Percentiles rank a stretch among this genome's conserved stretches.
These are phyloP conservation scores for Vigna angularis DNA, from an alignment of 306 rosid genomes.

Conservation along the genomic window DNA sequence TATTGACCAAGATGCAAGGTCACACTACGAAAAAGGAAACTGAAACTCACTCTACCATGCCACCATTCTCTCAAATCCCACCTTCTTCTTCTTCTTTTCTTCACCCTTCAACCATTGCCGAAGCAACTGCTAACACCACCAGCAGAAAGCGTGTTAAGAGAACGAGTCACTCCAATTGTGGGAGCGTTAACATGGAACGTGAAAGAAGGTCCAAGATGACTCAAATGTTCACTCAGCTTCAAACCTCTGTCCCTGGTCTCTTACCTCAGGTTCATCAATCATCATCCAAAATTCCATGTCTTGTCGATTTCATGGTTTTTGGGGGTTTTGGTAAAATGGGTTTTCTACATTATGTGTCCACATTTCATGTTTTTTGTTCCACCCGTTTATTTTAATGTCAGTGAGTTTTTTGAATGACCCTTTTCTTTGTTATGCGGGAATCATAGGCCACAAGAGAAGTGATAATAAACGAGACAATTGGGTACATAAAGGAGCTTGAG, in stretches of 20 bases:
- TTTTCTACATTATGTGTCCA: background rate
- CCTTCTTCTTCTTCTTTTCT: slow-evolving; percentile 28
- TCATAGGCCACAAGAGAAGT: slow-evolving; percentile 51
- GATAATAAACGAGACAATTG: slow-evolving; percentile 42
- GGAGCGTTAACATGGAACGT: slow-evolving; percentile 42
- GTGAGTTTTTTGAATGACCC: background rate
- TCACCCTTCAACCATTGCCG: slow-evolving; percentile 4
- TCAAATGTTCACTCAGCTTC: slow-evolving; percentile 47
- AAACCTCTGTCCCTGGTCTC: slow-evolving; percentile 43
- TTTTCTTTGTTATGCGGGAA: background rate
- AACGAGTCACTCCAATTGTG: background rate
- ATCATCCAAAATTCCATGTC: background rate
- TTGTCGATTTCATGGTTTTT: background rate
- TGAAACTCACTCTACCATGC: slow-evolving; percentile 15
- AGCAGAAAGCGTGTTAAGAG: slow-evolving; percentile 40
- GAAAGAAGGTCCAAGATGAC: slow-evolving; percentile 47
- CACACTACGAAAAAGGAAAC: background rate
- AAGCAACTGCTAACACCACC: slow-evolving; percentile 1
- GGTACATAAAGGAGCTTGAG: slow-evolving; percentile 54
- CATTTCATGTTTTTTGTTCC: background rate
- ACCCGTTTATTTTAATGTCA: background rate
- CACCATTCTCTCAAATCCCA: slow-evolving; percentile 32
- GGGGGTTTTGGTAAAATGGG: background rate
- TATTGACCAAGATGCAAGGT: slow-evolving; percentile 17
- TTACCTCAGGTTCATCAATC: slow-evolving; percentile 32